Base-by-base conservation (phyloP, 352 stramenopile species). In the Phytophthora fragariae region DNA sequence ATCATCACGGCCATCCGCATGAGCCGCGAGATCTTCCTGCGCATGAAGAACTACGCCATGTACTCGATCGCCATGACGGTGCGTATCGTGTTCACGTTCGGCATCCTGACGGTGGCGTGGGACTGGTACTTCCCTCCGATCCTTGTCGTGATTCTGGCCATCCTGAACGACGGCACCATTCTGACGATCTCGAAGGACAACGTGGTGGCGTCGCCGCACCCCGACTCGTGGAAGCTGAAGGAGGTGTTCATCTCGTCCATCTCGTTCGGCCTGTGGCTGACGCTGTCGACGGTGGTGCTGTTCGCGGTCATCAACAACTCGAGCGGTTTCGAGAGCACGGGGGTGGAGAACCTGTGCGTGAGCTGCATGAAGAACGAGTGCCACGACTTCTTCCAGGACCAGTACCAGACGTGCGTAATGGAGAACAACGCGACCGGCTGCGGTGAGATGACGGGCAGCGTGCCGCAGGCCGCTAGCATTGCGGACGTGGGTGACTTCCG, bases 41-140 rank as follows among this genome's bases (percentile, higher is more conserved):
- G 92, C 53, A 96, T 98, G 82, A 98, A 98, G 80, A 91, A 89
- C 66, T 97, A 98, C 79, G 92, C 94, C 37, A 89, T 97, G 76
- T 98, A 98, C 82, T 88, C 90, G 50, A 93, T 97, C 27, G 92
- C 91, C 46, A 94, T 95, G 79, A 97, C 90, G 29, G 79, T 96
- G 10, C 87, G 93, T 79, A 88, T 98, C 50, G 91, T 97, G 53
- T 86, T 97, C 73, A 94, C 85, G 62, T 92, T 98, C 55, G 93
- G 91, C 39, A 89, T 93, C 27, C 62, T 97, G 63, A 94, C 91
- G 33, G 95, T 98, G 29, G 87, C 83, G 61, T 94, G 86, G 71
- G 94, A 96, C 73, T 97, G 89, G 81, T 91, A 93, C 72, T 93
- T 98, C 61, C 83, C 95, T 55, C 90, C 91, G 24, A 75, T 98